Conservation (phyloP, 441 rosid species). For the Euphorbia schlechtendalii region DNA sequence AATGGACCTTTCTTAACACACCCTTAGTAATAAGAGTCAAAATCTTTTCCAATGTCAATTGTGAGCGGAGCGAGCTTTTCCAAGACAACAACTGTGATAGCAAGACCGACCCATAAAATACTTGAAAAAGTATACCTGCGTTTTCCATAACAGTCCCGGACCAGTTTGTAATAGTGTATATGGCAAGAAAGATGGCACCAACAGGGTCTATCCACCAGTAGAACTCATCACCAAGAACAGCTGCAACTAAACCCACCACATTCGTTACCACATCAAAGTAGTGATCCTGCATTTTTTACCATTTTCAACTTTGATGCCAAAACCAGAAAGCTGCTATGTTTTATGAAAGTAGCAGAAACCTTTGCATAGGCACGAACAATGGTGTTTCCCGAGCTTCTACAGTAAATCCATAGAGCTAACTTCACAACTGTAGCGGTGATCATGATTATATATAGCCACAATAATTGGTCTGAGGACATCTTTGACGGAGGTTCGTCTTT, state of each 20-base stretch:
- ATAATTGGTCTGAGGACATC: slow-evolving; percentile 39
- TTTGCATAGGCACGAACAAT: slow-evolving; percentile 89
- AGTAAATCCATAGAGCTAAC: slow-evolving; percentile 75
- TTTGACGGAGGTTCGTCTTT: slow-evolving; percentile 35
- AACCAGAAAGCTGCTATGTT: background rate
- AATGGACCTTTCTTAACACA: no score
- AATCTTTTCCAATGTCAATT: no score
- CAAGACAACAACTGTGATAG: no score
- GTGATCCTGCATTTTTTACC: slow-evolving; percentile 52
- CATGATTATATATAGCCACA: slow-evolving; percentile 73
- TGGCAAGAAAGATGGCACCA: slow-evolving; percentile 69
- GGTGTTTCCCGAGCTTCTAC: slow-evolving; percentile 58
- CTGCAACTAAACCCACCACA: slow-evolving; percentile 65
- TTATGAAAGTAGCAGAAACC: slow-evolving; percentile 29
- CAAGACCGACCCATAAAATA: no score
- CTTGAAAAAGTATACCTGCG: slow-evolving; percentile 50
- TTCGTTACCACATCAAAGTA: slow-evolving; percentile 77
- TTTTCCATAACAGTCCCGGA: slow-evolving; percentile 77
- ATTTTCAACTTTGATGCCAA: background rate
- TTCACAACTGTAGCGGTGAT: slow-evolving; percentile 59
- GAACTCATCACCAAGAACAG: slow-evolving; percentile 60
- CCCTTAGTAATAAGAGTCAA: no score
- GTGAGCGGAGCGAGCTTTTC: no score
- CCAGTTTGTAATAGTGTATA: slow-evolving; percentile 75
- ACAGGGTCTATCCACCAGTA: slow-evolving; percentile 85